Percentiles rank a stretch among this genome's conserved stretches.
Conservation (phyloP, 2,329 filamentous ascomycete genomes). For the Claviceps sp. region DNA sequence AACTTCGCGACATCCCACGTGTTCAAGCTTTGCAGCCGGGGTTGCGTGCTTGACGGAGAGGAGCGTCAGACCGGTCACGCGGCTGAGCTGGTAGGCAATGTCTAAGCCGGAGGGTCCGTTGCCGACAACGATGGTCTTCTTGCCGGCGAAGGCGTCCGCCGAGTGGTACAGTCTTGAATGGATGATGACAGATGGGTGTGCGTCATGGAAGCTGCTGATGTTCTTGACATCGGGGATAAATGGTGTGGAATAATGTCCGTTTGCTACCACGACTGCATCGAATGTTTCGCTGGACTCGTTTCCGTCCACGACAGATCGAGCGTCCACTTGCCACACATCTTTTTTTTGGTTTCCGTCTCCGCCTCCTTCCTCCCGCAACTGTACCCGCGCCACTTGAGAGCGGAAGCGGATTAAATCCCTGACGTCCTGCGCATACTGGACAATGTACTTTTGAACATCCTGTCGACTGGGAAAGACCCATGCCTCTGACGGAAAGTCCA, state of each 20-base stretch:
- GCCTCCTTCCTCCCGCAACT: constrained; percentile 14
- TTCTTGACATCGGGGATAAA: constrained; percentile 51
- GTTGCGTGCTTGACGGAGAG: constrained; percentile 45
- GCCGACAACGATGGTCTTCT: constrained; percentile 73
- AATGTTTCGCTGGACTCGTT: constrained; percentile 35
- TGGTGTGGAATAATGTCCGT: constrained; percentile 60
- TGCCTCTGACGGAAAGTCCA: constrained; percentile 46
- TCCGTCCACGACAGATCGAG: constrained; percentile 34
- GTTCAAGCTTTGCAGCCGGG: constrained; percentile 28
- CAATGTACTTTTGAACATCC: constrained; percentile 60
- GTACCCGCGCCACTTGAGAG: constrained; percentile 53
- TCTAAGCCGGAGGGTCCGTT: constrained; percentile 77
- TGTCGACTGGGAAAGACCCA: constrained; percentile 64
- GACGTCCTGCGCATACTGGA: constrained; percentile 57
- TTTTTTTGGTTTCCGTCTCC: constrained; percentile 18
- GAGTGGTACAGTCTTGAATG: constrained; percentile 74
- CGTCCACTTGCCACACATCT: constrained; percentile 49
- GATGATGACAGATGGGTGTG: constrained; percentile 46
- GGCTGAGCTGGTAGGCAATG: constrained; percentile 62
- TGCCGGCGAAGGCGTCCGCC: constrained; percentile 46
- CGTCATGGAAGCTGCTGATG: constrained; percentile 43
- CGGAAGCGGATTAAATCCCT: constrained; percentile 54
- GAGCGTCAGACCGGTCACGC: constrained; percentile 49
- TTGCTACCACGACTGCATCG: constrained; percentile 64
- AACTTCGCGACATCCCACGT: constrained; percentile 36